These are phyloP conservation scores for Grosmannia penicillata DNA, from an alignment of 2,329 filamentous ascomycete species.

Conservation along the genomic window DNA sequence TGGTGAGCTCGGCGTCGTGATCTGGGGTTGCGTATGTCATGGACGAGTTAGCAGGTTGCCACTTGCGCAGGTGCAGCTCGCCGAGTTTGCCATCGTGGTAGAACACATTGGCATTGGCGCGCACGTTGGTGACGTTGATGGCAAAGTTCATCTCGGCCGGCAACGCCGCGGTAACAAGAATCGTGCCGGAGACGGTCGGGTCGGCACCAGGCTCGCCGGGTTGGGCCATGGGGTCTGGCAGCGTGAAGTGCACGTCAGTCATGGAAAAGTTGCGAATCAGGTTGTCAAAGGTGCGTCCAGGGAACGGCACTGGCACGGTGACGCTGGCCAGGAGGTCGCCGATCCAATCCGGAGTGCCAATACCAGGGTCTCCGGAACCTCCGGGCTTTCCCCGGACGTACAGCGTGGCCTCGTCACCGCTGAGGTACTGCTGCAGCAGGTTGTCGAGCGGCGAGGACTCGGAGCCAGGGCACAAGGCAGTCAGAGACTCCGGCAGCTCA, in stretches of 20 bases:
- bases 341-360: slow-evolving; percentile 69
- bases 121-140: slow-evolving; percentile 61
- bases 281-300: slow-evolving; percentile 65
- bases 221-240: slow-evolving; percentile 69
- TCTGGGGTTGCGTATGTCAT: slow-evolving; percentile 41
- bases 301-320: slow-evolving; percentile 71
- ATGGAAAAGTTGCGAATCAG: slow-evolving; percentile 81
- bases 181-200: slow-evolving; percentile 69
- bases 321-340: slow-evolving; percentile 66
- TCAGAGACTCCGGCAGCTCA: slow-evolving; percentile 60
- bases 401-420: slow-evolving; percentile 62
- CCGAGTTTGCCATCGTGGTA: slow-evolving; percentile 70
- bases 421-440: slow-evolving; percentile 67
- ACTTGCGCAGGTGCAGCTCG: slow-evolving; percentile 60
- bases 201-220: slow-evolving; percentile 57
- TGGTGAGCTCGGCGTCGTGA: slow-evolving; percentile 49
- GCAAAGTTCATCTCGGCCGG: slow-evolving; percentile 80
- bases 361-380: slow-evolving; percentile 46
- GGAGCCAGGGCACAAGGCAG: slow-evolving; percentile 58
- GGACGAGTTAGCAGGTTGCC: slow-evolving; percentile 77
- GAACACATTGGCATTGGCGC: slow-evolving; percentile 64
- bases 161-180: slow-evolving; percentile 63
- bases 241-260: slow-evolving; percentile 67
- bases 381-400: slow-evolving; percentile 69
- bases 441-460: slow-evolving; percentile 71